Evolutionary conservation across 1,284 basidiomycete genomes (phyloP).

Genomic region (Pisolithus thermaeus): DNA sequence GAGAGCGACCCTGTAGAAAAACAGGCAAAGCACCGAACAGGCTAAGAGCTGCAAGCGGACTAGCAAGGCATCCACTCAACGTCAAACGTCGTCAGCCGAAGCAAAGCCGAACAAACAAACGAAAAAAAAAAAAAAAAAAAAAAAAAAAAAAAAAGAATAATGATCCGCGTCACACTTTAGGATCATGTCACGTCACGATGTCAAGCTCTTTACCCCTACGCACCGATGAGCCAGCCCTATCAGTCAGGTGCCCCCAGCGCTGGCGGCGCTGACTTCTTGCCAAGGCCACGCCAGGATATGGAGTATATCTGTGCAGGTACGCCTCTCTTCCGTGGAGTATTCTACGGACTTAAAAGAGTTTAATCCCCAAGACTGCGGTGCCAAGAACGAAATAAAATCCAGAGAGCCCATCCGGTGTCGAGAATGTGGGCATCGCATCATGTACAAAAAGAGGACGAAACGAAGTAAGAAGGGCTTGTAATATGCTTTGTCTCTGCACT

Average conservation of each 20-base stretch:
- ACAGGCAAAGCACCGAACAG: too few relatives aligned
- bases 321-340: conserved; percentile 15
- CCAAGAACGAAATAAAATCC: conserved; percentile 89
- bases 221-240: conserved; percentile 26
- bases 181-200: conserved; percentile 1
- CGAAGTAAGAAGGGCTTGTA: conserved; percentile 54
- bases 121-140: too few relatives aligned
- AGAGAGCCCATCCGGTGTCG: conserved; percentile 94
- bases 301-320: conserved; percentile 92
- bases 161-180: too few relatives aligned
- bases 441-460: conserved; percentile 98
- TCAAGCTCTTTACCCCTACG: neutral
- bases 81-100: too few relatives aligned
- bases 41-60: too few relatives aligned
- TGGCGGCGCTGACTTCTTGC: conserved; percentile 25
- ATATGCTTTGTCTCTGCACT: conserved; percentile 6
- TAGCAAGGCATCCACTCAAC: too few relatives aligned
- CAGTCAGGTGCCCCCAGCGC: conserved; percentile 16
- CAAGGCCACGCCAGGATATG: conserved; percentile 56
- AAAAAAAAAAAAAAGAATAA: too few relatives aligned
- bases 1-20: too few relatives aligned
- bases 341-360: conserved; percentile 7
- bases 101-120: too few relatives aligned
- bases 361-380: conserved; percentile 74
- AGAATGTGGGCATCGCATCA: conserved; percentile 97